These are phyloP conservation scores for Trichosphaerium sp. DNA, from an alignment of 78 protist genomes.

Conservation along the genomic window DNA sequence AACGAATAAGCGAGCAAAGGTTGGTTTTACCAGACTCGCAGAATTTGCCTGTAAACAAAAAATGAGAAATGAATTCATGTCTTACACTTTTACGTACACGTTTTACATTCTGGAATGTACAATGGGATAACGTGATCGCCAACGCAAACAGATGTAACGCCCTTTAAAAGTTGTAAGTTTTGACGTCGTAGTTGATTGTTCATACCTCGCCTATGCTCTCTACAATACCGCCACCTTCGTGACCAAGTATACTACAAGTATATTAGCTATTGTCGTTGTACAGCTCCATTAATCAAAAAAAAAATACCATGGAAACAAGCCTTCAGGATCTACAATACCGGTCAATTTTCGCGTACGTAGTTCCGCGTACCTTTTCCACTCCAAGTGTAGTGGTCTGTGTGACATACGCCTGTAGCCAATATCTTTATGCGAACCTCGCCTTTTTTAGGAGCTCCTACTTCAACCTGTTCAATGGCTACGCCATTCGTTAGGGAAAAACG, in stretches of 20 bases:
- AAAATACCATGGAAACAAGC: constrained; percentile 75
- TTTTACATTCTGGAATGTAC: constrained; percentile 66
- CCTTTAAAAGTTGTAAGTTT: no score
- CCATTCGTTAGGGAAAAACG: neutral
- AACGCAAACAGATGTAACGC: constrained; percentile 52
- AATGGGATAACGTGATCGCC: constrained; percentile 81
- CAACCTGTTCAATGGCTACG: constrained; percentile 50
- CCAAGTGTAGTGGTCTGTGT: constrained; percentile 81
- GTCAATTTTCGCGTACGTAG: no score
- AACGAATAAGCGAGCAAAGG: constrained; percentile 58
- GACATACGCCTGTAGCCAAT: constrained; percentile 73
- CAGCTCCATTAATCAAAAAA: no score
- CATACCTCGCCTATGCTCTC: constrained; percentile 88
- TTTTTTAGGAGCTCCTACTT: constrained; percentile 80
- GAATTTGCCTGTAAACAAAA: no score
- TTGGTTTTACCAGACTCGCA: constrained; percentile 71
- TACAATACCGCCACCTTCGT: constrained; percentile 88
- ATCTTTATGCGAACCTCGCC: constrained; percentile 87
- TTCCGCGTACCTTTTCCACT: constrained; percentile 6
- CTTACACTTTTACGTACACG: no score
- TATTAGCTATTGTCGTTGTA: no score
- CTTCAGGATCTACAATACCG: constrained; percentile 58
- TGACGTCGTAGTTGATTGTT: no score
- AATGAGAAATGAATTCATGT: no score
- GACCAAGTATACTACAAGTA: constrained; percentile 85